A percentile compares a stretch with the other conserved stretches of the same genome.
These are phyloP conservation scores for Phlebiopsis gigantea DNA, from an alignment of 768 basidiomycete species.

Conservation along the genomic window DNA sequence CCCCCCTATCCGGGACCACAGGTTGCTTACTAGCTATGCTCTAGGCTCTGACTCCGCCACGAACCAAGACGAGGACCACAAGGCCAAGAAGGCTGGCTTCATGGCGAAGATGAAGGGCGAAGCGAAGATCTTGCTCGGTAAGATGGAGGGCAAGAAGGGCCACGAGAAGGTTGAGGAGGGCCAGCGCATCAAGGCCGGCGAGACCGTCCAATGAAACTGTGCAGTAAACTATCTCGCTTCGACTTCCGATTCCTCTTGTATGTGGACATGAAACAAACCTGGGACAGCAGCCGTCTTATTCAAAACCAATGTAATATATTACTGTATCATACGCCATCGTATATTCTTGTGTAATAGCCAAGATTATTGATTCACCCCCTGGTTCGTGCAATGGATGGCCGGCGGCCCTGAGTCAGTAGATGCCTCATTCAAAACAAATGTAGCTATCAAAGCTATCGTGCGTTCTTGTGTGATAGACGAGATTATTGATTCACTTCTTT, in stretches of 20 bases:
- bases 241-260: neutral
- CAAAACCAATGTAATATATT: neutral
- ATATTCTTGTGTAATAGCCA: neutral
- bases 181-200: slow-evolving; percentile 20
- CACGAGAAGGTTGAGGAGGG: slow-evolving; percentile 25
- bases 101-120: slow-evolving; percentile 29
- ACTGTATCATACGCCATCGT: neutral
- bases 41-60: neutral
- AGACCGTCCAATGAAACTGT: slow-evolving; percentile 1
- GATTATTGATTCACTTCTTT: no score
- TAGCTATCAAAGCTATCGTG: no score
- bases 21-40: neutral
- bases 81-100: slow-evolving; percentile 23
- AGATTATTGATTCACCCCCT: no score
- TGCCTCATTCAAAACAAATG: no score
- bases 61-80: slow-evolving; percentile 10
- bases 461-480: no score
- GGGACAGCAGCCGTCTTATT: neutral
- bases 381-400: no score
- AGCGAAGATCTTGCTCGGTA: slow-evolving; percentile 25
- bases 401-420: no score
- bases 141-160: slow-evolving; percentile 23
- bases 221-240: neutral
- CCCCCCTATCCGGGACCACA: neutral
- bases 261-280: neutral